phyloP scores from a whole-genome alignment of 2,329 filamentous ascomycete genomes.

The Colletotrichum lindemuthianum region DNA sequence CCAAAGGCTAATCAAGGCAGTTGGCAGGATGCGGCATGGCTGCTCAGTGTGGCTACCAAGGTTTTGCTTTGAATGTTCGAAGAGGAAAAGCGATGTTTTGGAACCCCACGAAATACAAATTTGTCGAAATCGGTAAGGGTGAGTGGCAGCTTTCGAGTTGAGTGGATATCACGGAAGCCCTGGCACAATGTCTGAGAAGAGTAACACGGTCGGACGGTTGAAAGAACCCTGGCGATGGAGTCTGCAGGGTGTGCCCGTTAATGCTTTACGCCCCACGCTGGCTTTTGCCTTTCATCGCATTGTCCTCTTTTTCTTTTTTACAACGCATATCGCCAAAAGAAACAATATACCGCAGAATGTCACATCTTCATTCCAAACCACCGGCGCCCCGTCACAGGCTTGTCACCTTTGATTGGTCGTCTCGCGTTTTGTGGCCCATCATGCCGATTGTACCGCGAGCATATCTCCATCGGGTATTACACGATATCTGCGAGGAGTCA shows the following conservation, averaged over 20 bases:
- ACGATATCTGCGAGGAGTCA: no score
- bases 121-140: no score
- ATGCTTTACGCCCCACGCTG: constrained; percentile 20
- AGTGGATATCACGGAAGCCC: constrained; percentile 30
- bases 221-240: constrained; percentile 11
- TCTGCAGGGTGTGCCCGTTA: constrained; percentile 30
- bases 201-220: constrained; percentile 28
- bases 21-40: constrained; percentile 75
- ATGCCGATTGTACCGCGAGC: neutral
- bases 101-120: neutral
- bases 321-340: neutral
- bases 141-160: neutral
- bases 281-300: neutral
- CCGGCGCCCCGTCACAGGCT: neutral
- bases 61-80: constrained; percentile 61
- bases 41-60: constrained; percentile 72
- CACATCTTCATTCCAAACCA: neutral
- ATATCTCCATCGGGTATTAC: neutral
- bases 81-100: neutral
- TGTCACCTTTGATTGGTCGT: neutral
- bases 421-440: neutral
- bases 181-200: constrained; percentile 15
- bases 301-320: constrained; percentile 9
- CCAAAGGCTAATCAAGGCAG: constrained; percentile 65
- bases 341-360: constrained; percentile 15